Percentiles rank a stretch among this genome's conserved stretches.
Evolutionary conservation across 2,329 filamentous ascomycete genomes (phyloP).

Genomic region (Venturiaceae sp.): DNA sequence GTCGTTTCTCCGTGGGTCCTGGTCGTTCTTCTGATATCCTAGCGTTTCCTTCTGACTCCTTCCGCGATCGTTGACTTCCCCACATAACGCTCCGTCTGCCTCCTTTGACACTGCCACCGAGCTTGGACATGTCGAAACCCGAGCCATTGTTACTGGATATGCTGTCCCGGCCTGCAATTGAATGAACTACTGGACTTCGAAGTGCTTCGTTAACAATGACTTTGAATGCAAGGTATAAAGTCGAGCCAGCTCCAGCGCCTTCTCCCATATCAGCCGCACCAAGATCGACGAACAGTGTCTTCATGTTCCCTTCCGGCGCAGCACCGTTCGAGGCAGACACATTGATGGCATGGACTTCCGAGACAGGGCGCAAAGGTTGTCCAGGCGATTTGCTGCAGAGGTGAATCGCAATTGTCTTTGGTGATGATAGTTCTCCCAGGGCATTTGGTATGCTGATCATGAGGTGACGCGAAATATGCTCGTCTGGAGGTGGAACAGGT

Average conservation of each 20-base stretch:
- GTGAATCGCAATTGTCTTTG: constrained; percentile 66
- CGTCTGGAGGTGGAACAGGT: constrained; percentile 57
- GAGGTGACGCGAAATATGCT: constrained; percentile 69
- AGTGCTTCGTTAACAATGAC: constrained; percentile 53
- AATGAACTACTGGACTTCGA: constrained; percentile 15
- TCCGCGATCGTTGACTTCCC: constrained; percentile 48
- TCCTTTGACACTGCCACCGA: constrained; percentile 27
- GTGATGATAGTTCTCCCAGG: constrained; percentile 63
- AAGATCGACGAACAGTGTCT: constrained; percentile 81
- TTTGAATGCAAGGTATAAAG: constrained; percentile 76
- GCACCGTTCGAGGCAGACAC: constrained; percentile 64
- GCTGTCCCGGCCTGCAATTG: constrained; percentile 23
- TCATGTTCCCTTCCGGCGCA: constrained; percentile 57
- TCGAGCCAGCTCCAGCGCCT: constrained; percentile 53
- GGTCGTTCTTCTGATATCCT: constrained; percentile 16
- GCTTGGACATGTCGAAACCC: constrained; percentile 17
- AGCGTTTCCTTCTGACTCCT: constrained; percentile 19
- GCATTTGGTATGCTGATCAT: constrained; percentile 79
- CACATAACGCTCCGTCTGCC: constrained; percentile 51
- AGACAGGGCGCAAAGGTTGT: constrained; percentile 56
- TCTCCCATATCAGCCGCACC: constrained; percentile 65
- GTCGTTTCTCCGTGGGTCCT: constrained; percentile 14
- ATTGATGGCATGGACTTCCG: constrained; percentile 74
- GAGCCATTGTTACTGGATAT: constrained; percentile 13
- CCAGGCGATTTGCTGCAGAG: constrained; percentile 63